Base-by-base conservation (phyloP, 2,329 filamentous ascomycete species). In the Microsporum canis region DNA sequence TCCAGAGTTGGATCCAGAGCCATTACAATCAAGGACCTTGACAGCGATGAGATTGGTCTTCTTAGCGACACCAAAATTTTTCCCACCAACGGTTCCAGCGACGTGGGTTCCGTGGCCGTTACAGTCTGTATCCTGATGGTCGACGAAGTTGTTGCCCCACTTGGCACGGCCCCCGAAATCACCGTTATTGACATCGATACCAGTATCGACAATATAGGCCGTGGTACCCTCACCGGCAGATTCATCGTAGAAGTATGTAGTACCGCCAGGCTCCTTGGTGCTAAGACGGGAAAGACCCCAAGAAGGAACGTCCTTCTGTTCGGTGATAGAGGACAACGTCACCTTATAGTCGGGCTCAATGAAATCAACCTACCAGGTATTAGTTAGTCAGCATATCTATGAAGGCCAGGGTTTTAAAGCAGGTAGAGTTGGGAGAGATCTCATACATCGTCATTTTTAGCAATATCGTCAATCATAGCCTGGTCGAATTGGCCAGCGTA, bases 11-110 rank as follows among this genome's bases (percentile, higher is more conserved):
- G 72, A 76, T 36, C 80, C 80, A 56, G 72, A 72, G 53, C 78
- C 77, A 4, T 76, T 68, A 29, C 71, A 72, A 53, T 75, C 75
- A 23, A 80, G 73, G 63, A 72, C 79, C 69, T 81, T 82, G 62
- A 84, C 77, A 57, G 78, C 78, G 39, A 76, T 64, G n/a, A 76
- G 60, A 23, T 63, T 70, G 43, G 72, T 68, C 60, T 71, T 68
- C 66, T 75, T 75, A 23, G 73, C 69, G 60, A 76, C 65, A 59
- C 74, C 74, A 58, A 69, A 75, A 5, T 66, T 70, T 31, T 65
- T 67, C 12, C 68, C 68, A 8, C 63, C 72, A 43, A 73, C 69
- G 38, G 71, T 76, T 39, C 71, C 72, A 5, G 74, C 68, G 61
- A 72, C 69, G 61, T 76, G 73, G 7, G 73, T 76, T 33, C 74